Conservation (phyloP, 345 rosid species). For the Eucalyptus camaldulensis region DNA sequence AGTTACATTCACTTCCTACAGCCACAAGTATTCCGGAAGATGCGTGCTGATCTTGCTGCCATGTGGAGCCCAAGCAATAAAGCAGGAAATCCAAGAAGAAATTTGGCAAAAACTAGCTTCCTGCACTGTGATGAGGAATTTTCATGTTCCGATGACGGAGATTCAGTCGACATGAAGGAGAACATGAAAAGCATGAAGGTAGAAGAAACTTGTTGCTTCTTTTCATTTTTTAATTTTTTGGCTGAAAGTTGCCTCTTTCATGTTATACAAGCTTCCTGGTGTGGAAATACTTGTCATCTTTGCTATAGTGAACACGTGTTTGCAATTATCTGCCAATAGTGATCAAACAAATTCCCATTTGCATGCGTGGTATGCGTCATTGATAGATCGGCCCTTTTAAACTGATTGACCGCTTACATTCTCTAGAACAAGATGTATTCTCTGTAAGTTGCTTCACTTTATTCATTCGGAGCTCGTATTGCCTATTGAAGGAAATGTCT, state of each 20-base stretch:
- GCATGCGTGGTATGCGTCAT: neutral
- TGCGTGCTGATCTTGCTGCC: conserved; percentile 59
- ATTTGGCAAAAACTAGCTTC: conserved; percentile 11
- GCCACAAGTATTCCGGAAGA: conserved; percentile 55
- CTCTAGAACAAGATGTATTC: neutral
- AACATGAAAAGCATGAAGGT: conserved; percentile 38
- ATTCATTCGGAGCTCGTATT: neutral
- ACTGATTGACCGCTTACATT: neutral
- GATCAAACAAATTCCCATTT: neutral
- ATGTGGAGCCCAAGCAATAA: conserved; percentile 48
- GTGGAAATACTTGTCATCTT: neutral
- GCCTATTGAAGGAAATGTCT: neutral
- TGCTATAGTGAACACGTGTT: neutral
- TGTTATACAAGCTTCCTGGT: neutral
- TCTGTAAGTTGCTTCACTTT: neutral
- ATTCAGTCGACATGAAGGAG: conserved; percentile 4
- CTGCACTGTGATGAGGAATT: conserved; percentile 4
- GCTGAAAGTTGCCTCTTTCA: neutral
- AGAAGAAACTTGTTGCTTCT: neutral
- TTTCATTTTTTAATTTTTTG: neutral
- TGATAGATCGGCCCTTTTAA: neutral
- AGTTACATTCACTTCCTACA: conserved; percentile 1
- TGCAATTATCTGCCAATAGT: neutral
- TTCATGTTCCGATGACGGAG: neutral
- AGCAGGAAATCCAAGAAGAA: conserved; percentile 33